These are phyloP conservation scores for Cephalotrichum gorgonifer DNA, from an alignment of 2,329 filamentous ascomycete genomes.

Conservation along the genomic window DNA sequence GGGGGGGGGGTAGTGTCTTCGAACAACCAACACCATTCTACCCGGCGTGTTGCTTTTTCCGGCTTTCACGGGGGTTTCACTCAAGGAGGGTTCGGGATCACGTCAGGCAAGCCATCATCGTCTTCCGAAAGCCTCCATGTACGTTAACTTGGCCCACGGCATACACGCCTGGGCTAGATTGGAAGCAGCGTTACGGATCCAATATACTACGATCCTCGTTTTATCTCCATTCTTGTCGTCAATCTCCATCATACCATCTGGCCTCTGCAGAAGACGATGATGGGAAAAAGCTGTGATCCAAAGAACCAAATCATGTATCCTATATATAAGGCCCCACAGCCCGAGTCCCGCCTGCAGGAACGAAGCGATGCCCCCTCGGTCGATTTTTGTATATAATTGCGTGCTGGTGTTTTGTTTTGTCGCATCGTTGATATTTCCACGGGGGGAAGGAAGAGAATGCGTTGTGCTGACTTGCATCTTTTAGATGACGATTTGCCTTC, in stretches of 20 bases:
- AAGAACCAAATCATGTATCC: constrained; percentile 8
- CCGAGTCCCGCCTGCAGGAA: neutral
- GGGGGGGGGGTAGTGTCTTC: too few relatives aligned
- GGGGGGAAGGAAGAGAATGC: constrained; percentile 4
- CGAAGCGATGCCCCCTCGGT: neutral
- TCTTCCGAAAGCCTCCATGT: constrained; percentile 55
- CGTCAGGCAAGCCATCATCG: constrained; percentile 60
- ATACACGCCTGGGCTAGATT: neutral
- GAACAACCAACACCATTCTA: neutral
- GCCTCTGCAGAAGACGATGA: constrained; percentile 47
- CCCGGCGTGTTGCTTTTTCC: neutral
- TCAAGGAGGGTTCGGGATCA: constrained; percentile 21
- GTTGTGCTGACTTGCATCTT: constrained; percentile 27
- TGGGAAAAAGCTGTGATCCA: constrained; percentile 29
- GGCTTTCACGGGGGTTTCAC: neutral
- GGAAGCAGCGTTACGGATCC: constrained; percentile 17
- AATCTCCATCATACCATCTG: constrained; percentile 19
- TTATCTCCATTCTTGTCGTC: constrained; percentile 17
- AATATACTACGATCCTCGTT: constrained; percentile 30
- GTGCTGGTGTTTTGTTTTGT: constrained; percentile 8
- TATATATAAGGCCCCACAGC: neutral
- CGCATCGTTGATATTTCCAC: neutral
- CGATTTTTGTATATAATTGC: neutral
- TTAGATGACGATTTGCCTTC: constrained; percentile 54
- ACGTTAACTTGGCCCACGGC: constrained; percentile 47